Evolutionary conservation across 345 rosid genomes (phyloP), one percentile per base, ranked within the genome.

Genomic region (Tarenaya hassleriana): DNA sequence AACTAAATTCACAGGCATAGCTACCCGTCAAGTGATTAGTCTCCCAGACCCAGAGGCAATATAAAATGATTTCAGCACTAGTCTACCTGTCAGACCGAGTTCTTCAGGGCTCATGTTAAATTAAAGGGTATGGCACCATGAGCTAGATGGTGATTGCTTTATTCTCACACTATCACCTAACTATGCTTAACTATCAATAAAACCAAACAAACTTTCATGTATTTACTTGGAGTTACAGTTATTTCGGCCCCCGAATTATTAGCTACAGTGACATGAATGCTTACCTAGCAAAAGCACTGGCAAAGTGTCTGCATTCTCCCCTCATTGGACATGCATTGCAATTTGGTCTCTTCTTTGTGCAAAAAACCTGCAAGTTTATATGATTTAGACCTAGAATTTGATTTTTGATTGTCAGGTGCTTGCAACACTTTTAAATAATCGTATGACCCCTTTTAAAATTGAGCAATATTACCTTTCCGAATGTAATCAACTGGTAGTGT

Each of bases 241-340:
- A 17, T 24, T 44, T 50, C 10, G 18, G 16, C 33, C 40, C 35
- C 16, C 4, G 32, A 32, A 15, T 31, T 52, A 27, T 24, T 24
- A 46, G 17, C 15, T 49, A 34, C 16, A 50, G 18, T 14, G 34
- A 45, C 51, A 63, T 18, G 27, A 58, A 39, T 24, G 56, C 80
- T 61, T 55, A 87, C 98, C 96, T 91, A 70, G 98, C 82, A 74
- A 82, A 91, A 47, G 98, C 98, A 73, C 98, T 91, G 15, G 98
- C 95, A 69, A 87, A 91, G 63, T 91, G 98, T 63, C 95, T 82
- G 80, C 98, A 91, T 45, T 87, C 96, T 56, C 89, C 88, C 76
- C 92, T 77, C 95, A 91, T 78, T 13, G 98, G 98, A 51, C 98
- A 91, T 44, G 92, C 98, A 72, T 91, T 91, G 70, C 98, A 91